These are phyloP conservation scores for Trifolium repens DNA, from an alignment of 306 rosid species.

Conservation along the genomic window DNA sequence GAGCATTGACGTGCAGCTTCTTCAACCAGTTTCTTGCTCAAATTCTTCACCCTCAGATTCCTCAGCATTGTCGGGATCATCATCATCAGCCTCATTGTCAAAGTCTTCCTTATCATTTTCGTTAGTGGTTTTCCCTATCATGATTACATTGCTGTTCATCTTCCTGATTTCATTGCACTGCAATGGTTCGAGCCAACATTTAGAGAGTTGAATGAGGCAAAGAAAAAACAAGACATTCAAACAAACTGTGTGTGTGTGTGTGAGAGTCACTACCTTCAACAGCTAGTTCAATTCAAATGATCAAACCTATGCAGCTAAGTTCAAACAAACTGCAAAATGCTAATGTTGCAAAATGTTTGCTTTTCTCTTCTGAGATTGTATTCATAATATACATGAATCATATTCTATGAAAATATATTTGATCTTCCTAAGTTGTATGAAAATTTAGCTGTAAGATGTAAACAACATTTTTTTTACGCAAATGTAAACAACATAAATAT, in stretches of 20 bases:
- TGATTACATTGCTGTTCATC: constrained; percentile 64
- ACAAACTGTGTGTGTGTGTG: not conserved
- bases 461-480: no score
- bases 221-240: constrained; percentile 22
- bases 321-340: constrained; percentile 29
- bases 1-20: constrained; percentile 22
- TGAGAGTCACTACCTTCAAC: not conserved
- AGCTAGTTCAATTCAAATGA: constrained; percentile 8
- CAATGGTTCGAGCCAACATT: constrained; percentile 32
- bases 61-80: constrained; percentile 81
- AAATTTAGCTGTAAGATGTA: not conserved
- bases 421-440: constrained; percentile 2
- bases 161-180: constrained; percentile 88
- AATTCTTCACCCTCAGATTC: constrained; percentile 93
- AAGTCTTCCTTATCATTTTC: constrained; percentile 87
- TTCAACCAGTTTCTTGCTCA: constrained; percentile 93
- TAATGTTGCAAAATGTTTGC: constrained; percentile 14
- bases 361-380: not conserved
- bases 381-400: not conserved
- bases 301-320: constrained; percentile 6
- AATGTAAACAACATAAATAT: no score
- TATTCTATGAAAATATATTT: not conserved
- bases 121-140: constrained; percentile 68
- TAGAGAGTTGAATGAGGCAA: not conserved
- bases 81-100: constrained; percentile 65